Evolutionary conservation across 2,329 filamentous ascomycete genomes (phyloP).

Genomic region (Penicillium sp.): DNA sequence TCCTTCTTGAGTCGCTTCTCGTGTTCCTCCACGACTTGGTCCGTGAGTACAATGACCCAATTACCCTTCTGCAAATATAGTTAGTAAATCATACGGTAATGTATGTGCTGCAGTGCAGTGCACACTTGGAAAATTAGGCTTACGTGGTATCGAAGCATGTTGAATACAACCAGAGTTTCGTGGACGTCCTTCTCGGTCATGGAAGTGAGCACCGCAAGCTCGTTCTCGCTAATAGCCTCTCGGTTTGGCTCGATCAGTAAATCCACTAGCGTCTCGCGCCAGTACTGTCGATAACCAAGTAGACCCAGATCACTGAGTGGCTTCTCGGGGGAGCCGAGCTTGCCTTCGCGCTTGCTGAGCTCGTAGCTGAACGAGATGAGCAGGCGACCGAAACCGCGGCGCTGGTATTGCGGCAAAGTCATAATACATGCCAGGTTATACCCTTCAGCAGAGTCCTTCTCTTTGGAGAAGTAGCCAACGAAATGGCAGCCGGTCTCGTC

Average conservation of each 20-base stretch:
- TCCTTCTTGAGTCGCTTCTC: conserved; percentile 74
- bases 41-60: conserved; percentile 90
- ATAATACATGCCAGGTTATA: conserved; percentile 99
- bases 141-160: conserved; percentile 88
- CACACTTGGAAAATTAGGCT: conserved; percentile 21
- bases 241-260: conserved; percentile 72
- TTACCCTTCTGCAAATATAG: conserved; percentile 66
- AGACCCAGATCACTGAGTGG: conserved; percentile 91
- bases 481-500: conserved; percentile 92
- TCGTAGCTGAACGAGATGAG: conserved; percentile 98
- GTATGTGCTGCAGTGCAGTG: not conserved
- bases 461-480: conserved; percentile 98
- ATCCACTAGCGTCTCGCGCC: conserved; percentile 92
- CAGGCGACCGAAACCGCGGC: conserved; percentile 87
- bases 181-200: conserved; percentile 99
- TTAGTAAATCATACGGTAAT: conserved; percentile 13
- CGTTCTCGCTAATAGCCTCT: conserved; percentile 71
- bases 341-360: conserved; percentile 89
- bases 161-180: conserved; percentile 87
- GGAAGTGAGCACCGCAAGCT: conserved; percentile 72
- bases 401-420: conserved; percentile 92
- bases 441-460: conserved; percentile 93
- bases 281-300: conserved; percentile 93
- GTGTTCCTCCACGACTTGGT: conserved; percentile 69
- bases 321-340: conserved; percentile 94